Evolutionary conservation across 2,329 filamentous ascomycete species (phyloP).

Genomic region (Cercospora zeae-maydis): DNA sequence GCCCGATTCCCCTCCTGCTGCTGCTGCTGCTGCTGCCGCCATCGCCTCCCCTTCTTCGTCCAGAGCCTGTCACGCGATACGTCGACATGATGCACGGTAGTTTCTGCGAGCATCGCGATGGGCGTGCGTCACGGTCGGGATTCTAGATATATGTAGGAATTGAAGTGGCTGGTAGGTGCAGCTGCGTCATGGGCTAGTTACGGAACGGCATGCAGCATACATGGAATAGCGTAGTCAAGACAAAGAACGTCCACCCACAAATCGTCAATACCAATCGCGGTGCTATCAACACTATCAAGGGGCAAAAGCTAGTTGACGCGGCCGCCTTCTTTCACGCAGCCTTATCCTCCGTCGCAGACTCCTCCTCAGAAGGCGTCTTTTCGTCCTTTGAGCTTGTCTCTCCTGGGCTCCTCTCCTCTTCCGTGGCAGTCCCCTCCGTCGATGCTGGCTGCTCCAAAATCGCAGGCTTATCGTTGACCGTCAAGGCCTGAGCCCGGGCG

Average conservation of each 20-base stretch:
- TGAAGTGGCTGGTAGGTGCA: not conserved
- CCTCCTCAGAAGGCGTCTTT: not conserved
- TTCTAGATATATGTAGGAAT: not conserved
- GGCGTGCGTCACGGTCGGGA: not conserved
- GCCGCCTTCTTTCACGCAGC: not conserved
- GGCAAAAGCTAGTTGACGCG: not conserved
- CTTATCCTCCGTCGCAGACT: constrained; percentile 2
- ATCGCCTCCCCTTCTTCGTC: constrained; percentile 1
- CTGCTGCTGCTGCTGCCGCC: not conserved
- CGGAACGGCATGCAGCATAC: not conserved
- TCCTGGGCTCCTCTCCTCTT: not conserved
- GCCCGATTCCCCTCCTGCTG: not conserved
- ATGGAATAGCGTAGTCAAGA: too few relatives aligned
- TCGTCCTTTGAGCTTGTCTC: not conserved
- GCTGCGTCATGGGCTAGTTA: not conserved
- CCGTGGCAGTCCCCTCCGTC: not conserved
- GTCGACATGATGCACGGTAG: not conserved
- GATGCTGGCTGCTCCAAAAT: not conserved
- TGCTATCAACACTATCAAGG: not conserved
- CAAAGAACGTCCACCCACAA: not conserved
- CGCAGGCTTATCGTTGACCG: not conserved
- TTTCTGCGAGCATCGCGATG: not conserved
- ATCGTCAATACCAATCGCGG: not conserved
- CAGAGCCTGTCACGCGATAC: not conserved
- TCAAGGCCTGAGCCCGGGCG: not conserved